These are phyloP conservation scores for Thalassiosira mediterranea DNA, from an alignment of 352 stramenopile species.

Conservation along the genomic window DNA sequence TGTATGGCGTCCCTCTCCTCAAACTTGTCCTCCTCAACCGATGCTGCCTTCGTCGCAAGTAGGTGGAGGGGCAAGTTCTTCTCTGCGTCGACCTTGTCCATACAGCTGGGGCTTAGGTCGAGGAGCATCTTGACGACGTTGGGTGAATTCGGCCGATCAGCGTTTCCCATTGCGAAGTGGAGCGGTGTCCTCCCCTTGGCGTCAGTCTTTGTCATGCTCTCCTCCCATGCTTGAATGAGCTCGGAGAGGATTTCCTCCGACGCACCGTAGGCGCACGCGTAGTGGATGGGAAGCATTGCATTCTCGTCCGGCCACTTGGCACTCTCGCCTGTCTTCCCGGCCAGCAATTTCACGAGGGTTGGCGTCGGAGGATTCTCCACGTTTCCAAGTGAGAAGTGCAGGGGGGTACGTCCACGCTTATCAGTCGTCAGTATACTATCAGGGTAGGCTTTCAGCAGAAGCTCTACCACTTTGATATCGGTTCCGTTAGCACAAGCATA, in stretches of 20 bases:
- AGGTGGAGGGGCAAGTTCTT: conserved; percentile 75
- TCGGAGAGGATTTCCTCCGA: conserved; percentile 62
- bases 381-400: conserved; percentile 54
- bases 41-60: conserved; percentile 57
- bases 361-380: conserved; percentile 42
- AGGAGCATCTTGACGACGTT: conserved; percentile 68
- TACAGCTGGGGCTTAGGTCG: conserved; percentile 39
- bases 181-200: conserved; percentile 75
- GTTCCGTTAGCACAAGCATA: conserved; percentile 46
- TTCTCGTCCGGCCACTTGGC: conserved; percentile 58
- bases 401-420: conserved; percentile 30
- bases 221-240: conserved; percentile 61
- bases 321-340: conserved; percentile 34
- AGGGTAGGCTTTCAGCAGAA: conserved; percentile 29
- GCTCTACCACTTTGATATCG: conserved; percentile 7
- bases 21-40: conserved; percentile 41
- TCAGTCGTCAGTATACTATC: conserved; percentile 17
- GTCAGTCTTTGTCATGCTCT: conserved; percentile 60
- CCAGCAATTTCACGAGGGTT: conserved; percentile 49
- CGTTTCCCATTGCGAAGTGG: conserved; percentile 83
- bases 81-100: conserved; percentile 73
- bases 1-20: conserved; percentile 53
- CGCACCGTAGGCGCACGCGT: conserved; percentile 79
- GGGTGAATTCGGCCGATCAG: conserved; percentile 66
- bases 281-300: conserved; percentile 77